Conservation (phyloP, 352 stramenopile genomes). For the Thalassiosira livingstoniorum region DNA sequence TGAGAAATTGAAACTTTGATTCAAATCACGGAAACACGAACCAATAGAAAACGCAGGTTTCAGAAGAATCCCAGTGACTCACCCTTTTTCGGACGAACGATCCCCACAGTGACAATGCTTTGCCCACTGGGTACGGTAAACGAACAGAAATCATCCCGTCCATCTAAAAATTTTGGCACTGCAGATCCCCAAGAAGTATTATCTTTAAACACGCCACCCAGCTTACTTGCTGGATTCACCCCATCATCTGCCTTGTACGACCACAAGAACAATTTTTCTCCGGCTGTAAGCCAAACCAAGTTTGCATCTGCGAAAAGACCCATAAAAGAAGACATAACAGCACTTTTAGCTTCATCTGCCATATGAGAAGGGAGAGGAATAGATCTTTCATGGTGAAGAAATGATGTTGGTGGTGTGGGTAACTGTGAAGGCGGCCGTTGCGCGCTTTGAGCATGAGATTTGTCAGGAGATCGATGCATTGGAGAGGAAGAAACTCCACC, state of each 20-base stretch:
- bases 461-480: background rate
- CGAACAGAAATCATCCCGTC: constrained; percentile 86
- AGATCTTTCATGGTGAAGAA: constrained; percentile 60
- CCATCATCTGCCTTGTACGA: constrained; percentile 83
- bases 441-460: background rate
- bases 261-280: constrained; percentile 95
- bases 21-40: constrained; percentile 1
- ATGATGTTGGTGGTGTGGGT: constrained; percentile 32
- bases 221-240: background rate
- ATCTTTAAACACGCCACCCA: background rate
- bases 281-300: constrained; percentile 94
- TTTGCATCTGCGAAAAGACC: constrained; percentile 91
- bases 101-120: constrained; percentile 91
- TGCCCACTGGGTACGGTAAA: constrained; percentile 91
- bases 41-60: constrained; percentile 9
- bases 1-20: background rate
- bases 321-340: constrained; percentile 85
- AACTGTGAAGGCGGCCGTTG: no score
- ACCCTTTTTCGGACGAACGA: constrained; percentile 86
- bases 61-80: constrained; percentile 18
- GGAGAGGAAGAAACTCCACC: background rate
- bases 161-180: constrained; percentile 28
- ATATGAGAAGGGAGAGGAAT: constrained; percentile 75
- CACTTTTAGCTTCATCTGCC: constrained; percentile 52
- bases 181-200: background rate